A percentile compares a stretch with the other conserved stretches of the same genome.
phyloP scores from a whole-genome alignment of 2,329 filamentous ascomycete genomes.

The Phialemoniopsis sp. region DNA sequence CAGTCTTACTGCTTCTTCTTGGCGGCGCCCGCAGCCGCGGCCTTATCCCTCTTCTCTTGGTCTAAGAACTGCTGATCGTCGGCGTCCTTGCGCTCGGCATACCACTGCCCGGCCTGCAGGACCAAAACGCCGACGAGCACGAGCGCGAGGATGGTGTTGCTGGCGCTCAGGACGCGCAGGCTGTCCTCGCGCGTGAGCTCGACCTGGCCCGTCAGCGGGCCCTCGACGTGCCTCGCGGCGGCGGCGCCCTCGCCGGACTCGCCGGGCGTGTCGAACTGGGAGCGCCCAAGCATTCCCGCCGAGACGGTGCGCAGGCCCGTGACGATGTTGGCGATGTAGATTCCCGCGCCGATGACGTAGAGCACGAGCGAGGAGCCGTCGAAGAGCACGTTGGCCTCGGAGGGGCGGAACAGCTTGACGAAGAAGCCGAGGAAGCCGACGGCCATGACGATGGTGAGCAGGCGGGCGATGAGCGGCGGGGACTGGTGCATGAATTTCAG shows the following conservation, averaged over 20 bases:
- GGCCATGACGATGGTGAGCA: slow-evolving; percentile 89
- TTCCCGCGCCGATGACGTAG: slow-evolving; percentile 82
- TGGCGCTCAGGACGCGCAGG: slow-evolving; percentile 84
- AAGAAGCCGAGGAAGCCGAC: slow-evolving; percentile 86
- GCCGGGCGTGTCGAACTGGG: slow-evolving; percentile 95
- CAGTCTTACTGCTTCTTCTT: slow-evolving; percentile 15
- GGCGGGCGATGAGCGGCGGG: slow-evolving; percentile 85
- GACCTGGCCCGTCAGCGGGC: slow-evolving; percentile 52
- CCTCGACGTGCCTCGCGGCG: slow-evolving; percentile 43
- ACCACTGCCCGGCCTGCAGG: slow-evolving; percentile 96
- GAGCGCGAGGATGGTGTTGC: slow-evolving; percentile 92
- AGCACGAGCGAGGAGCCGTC: slow-evolving; percentile 77
- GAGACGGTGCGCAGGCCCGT: slow-evolving; percentile 86
- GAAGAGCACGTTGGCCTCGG: slow-evolving; percentile 93
- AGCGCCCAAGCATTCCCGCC: slow-evolving; percentile 58
- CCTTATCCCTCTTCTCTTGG: slow-evolving; percentile 15
- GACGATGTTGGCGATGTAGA: slow-evolving; percentile 95
- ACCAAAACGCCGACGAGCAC: slow-evolving; percentile 89
- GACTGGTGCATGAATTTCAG: slow-evolving; percentile 87
- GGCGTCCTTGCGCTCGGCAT: slow-evolving; percentile 88
- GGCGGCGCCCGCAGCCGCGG: slow-evolving; percentile 4
- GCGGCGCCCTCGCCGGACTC: slow-evolving; percentile 72
- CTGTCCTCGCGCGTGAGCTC: slow-evolving; percentile 82
- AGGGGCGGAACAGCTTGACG: slow-evolving; percentile 90
- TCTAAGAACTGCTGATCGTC: slow-evolving; percentile 68